Evolutionary conservation across 78 protist species (phyloP), one percentile per base, ranked within the genome.

Genomic region (Polysphondylium violaceum): DNA sequence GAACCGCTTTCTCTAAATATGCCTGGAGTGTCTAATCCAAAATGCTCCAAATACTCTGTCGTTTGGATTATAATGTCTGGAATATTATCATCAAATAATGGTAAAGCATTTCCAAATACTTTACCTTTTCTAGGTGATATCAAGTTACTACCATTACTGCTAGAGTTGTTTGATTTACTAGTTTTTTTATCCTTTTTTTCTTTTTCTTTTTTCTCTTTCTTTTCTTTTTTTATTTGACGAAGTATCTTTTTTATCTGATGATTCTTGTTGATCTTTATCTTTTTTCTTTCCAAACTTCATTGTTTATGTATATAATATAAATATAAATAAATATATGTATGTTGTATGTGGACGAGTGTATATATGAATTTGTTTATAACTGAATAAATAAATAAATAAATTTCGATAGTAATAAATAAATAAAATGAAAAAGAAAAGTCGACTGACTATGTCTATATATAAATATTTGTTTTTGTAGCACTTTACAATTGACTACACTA

Each of bases 241-340:
- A 2, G 58, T 65, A 23, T 47, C 47, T 25, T 35, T 40, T 61
- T 41, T 41, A 56, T 47, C 44, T 25, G 25, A 25, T 38, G 61
- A 17, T 17, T 36, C 69, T 47, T 7, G 5, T 14, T 29, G 27
- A 5, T 73, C 87, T 53, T 77, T 77, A 16, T 77, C 87, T 64
- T 79, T 79, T 59, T 79, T 79, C 55, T 79, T 79, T 27, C 88
- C 88, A 79, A 79, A 79, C 25, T 67, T 79, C 88, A 79, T 79
- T 63, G 43, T 68, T 17, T 7, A 56, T 56, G 21, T 6, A 21
- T 56, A 21, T 3, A 21, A 56, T 19, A 56, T 56, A 21, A 56
- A 56, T 21, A 19, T 56, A 56, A 56, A 17, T 17, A 16, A 17
- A 56, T 56, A 19, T 56, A 7, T 56, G 11, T 56, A n/a, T n/a